Evolutionary conservation across 1,284 basidiomycete genomes (phyloP).

Genomic region (Puccinia coronata): DNA sequence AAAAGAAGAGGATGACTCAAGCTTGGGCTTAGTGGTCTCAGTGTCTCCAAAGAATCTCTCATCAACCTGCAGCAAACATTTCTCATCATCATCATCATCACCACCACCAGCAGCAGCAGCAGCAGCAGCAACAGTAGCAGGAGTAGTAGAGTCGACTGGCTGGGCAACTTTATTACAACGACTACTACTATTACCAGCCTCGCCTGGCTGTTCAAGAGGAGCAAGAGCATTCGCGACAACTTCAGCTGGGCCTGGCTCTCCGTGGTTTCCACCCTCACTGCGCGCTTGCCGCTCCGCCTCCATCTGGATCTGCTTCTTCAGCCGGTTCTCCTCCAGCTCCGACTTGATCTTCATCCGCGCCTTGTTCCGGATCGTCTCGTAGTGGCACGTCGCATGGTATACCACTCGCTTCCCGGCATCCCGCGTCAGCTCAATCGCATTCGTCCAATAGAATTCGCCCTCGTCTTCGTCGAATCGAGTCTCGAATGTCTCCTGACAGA

Average conservation of each 20-base stretch:
- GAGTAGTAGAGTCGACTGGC: not conserved
- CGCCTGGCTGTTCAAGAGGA: not conserved
- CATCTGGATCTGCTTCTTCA: constrained; percentile 20
- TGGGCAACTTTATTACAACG: not conserved
- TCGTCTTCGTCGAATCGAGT: constrained; percentile 49
- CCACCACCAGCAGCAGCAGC: not conserved
- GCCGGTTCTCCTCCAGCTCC: constrained; percentile 27
- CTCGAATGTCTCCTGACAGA: constrained; percentile 48
- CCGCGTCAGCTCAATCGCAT: constrained; percentile 26
- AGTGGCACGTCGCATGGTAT: constrained; percentile 48
- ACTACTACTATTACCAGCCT: not conserved
- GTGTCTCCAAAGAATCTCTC: constrained; percentile 20
- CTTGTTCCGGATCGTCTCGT: constrained; percentile 45
- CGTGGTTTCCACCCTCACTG: not conserved
- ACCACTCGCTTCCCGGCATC: constrained; percentile 7
- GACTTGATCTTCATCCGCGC: constrained; percentile 33
- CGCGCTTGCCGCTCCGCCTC: constrained; percentile 1
- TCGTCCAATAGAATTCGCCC: constrained; percentile 48
- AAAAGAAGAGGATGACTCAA: not conserved
- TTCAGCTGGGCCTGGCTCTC: too few species aligned
- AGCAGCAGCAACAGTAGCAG: not conserved
- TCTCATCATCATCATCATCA: constrained; percentile 9
- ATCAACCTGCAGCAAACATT: constrained; percentile 33
- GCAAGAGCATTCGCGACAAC: not conserved
- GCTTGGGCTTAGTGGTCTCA: constrained; percentile 7